A percentile compares a stretch with the other conserved stretches of the same genome.
Conservation (phyloP, 2,329 filamentous ascomycete genomes). For the Achaetomium macrosporum region DNA sequence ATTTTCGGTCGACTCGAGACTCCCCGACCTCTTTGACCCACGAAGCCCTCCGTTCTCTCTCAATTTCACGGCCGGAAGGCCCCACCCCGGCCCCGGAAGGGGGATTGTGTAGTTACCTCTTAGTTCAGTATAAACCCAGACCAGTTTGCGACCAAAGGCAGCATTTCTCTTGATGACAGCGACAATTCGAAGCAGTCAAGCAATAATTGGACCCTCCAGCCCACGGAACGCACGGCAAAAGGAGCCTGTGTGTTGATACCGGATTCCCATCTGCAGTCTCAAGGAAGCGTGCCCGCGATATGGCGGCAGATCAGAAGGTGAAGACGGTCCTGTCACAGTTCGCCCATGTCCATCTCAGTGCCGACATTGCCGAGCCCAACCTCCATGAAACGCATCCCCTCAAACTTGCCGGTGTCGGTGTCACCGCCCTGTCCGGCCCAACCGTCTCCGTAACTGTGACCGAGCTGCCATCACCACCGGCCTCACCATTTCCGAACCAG, state of each 20-base stretch:
- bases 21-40: slow-evolving; percentile 3
- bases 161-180: too few species aligned
- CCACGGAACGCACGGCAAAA: too few species aligned
- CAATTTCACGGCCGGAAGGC: slow-evolving; percentile 7
- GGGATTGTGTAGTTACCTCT: not conserved
- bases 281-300: not conserved
- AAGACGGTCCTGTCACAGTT: not conserved
- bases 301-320: not conserved
- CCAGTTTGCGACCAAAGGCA: too few species aligned
- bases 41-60: not conserved
- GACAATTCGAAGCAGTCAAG: too few species aligned
- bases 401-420: not conserved
- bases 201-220: not conserved
- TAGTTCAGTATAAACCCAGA: not conserved
- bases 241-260: not conserved
- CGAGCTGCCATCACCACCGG: slow-evolving; percentile 11
- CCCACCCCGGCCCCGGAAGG: slow-evolving; percentile 2
- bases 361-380: not conserved
- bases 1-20: slow-evolving; percentile 11
- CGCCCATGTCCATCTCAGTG: not conserved
- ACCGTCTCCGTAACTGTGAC: slow-evolving; percentile 10
- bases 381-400: not conserved
- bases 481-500: slow-evolving; percentile 2
- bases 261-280: not conserved
- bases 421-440: not conserved